A percentile compares a stretch with the other conserved stretches of the same genome.
Conservation (phyloP, 331 rosid species). For the Telfairia occidentalis region DNA sequence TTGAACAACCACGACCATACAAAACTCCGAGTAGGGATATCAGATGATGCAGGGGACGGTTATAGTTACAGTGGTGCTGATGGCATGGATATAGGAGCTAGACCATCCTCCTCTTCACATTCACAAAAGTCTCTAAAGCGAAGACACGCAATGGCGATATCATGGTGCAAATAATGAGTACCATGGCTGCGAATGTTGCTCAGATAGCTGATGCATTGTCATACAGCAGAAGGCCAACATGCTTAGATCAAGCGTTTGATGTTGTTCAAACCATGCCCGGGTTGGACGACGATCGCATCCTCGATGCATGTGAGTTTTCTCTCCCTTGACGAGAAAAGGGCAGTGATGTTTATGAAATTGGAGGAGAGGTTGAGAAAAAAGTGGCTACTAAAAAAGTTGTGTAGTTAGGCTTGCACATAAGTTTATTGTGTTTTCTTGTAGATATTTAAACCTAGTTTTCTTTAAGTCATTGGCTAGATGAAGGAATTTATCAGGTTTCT, state of each 20-base stretch:
- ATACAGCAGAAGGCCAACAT: slow-evolving; percentile 20
- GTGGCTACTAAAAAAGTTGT: slow-evolving; percentile 43
- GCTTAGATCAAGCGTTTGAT: slow-evolving; percentile 40
- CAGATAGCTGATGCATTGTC: slow-evolving; percentile 42
- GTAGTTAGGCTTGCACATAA: slow-evolving; percentile 19
- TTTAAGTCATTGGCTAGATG: not conserved
- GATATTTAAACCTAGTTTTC: not conserved
- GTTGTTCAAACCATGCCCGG: slow-evolving; percentile 34
- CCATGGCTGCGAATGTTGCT: slow-evolving; percentile 40
- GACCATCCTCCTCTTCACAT: slow-evolving; percentile 39
- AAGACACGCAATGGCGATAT: slow-evolving; percentile 23
- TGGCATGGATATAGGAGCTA: slow-evolving; percentile 30
- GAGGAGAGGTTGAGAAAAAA: slow-evolving; percentile 34
- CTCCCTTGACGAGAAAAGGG: slow-evolving; percentile 36
- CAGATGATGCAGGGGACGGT: slow-evolving; percentile 16
- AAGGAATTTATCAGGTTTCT: not conserved
- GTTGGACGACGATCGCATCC: slow-evolving; percentile 46
- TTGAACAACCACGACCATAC: slow-evolving; percentile 20
- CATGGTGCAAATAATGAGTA: slow-evolving; percentile 39
- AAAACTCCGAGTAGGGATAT: slow-evolving; percentile 12
- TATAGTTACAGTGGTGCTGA: slow-evolving; percentile 25
- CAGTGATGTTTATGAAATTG: slow-evolving; percentile 40
- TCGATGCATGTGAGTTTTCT: slow-evolving; percentile 45
- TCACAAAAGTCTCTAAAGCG: slow-evolving; percentile 30
- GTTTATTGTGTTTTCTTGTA: not conserved